phyloP scores from a whole-genome alignment of 2,329 filamentous ascomycete genomes.

The Aureobasidium vineae region DNA sequence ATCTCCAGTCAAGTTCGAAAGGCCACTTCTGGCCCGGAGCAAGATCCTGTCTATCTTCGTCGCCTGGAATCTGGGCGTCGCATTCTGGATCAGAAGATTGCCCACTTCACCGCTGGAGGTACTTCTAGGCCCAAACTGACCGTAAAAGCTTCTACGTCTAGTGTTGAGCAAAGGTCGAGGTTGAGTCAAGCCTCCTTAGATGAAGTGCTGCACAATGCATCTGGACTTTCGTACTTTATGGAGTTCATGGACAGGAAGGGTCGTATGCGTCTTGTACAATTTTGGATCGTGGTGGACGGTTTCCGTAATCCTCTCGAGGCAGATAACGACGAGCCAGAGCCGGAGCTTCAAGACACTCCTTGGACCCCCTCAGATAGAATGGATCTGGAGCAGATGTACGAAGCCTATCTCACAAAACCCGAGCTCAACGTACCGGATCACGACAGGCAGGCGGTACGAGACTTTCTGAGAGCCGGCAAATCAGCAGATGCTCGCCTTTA shows the following conservation, averaged over 20 bases:
- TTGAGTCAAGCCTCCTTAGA: slow-evolving; percentile 73
- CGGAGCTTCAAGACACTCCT: slow-evolving; percentile 50
- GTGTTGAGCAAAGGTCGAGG: slow-evolving; percentile 51
- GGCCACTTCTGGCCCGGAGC: slow-evolving; percentile 69
- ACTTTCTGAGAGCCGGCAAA: slow-evolving; percentile 76
- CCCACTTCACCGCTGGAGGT: slow-evolving; percentile 70
- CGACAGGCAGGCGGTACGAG: slow-evolving; percentile 66
- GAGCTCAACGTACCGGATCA: slow-evolving; percentile 75
- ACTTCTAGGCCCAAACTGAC: slow-evolving; percentile 43
- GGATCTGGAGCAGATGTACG: slow-evolving; percentile 87
- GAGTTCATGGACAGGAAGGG: slow-evolving; percentile 95
- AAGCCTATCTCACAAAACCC: slow-evolving; percentile 78
- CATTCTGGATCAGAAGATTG: slow-evolving; percentile 84
- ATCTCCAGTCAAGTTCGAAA: slow-evolving; percentile 88
- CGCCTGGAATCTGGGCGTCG: slow-evolving; percentile 89
- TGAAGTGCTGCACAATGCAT: slow-evolving; percentile 84
- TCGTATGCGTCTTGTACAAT: slow-evolving; percentile 87
- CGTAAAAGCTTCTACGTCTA: slow-evolving; percentile 38
- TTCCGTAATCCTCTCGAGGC: slow-evolving; percentile 93
- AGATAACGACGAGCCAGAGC: slow-evolving; percentile 66
- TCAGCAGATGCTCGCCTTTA: slow-evolving; percentile 78
- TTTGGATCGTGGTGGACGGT: slow-evolving; percentile 97
- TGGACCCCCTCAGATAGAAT: slow-evolving; percentile 84
- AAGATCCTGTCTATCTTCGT: slow-evolving; percentile 83
- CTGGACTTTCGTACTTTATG: slow-evolving; percentile 97